Evolutionary conservation across 352 stramenopile species (phyloP), one percentile per base, ranked within the genome.

Genomic region (Elongisporangium anandrum): DNA sequence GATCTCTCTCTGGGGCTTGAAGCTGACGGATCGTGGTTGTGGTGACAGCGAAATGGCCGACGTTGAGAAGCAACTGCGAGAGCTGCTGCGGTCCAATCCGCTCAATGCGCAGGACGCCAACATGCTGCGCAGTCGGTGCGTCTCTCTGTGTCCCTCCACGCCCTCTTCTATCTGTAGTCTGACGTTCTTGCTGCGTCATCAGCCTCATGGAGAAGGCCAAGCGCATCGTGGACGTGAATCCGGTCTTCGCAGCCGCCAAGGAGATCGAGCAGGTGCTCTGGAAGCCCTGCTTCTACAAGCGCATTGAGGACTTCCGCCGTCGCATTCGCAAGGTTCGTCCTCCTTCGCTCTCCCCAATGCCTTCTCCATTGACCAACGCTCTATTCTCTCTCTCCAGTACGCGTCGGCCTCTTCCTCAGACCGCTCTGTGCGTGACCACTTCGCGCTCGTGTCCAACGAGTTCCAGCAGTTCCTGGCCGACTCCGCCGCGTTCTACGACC

Each of bases 231-330:
- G 66, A 86, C 38, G 62, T 57, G 41, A 72, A 74, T n/a, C 72
- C 82, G 13, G 56, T 64, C 3, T 86, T 92, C 53, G 81, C 82
- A 17, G 81, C 81, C 15, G 38, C 60, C 17, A 89, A 88, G 56
- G 82, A 94, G 64, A 68, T 91, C 16, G 85, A 94, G 58, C 79
- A 90, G 53, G 81, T 81, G 59, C 73, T 96, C 29, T 97, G 89
- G 89, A 96, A 96, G 64, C 87, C 79, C 17, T 96, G 88, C 64
- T 95, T 95, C 60, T 97, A 97, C 66, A 92, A 92, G 59, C 80
- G 87, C 64, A 97, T 97, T 56, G 89, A 94, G 57, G 82, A 92
- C 59, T 96, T 96, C 56, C 87, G 88, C 9, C 84, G 80, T 9
- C 81, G 83, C 57, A 91, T 96, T 50, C 85, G 87, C 65, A 95